Conservation (phyloP, 148 eudicot genomes). For the Cornus florida region DNA sequence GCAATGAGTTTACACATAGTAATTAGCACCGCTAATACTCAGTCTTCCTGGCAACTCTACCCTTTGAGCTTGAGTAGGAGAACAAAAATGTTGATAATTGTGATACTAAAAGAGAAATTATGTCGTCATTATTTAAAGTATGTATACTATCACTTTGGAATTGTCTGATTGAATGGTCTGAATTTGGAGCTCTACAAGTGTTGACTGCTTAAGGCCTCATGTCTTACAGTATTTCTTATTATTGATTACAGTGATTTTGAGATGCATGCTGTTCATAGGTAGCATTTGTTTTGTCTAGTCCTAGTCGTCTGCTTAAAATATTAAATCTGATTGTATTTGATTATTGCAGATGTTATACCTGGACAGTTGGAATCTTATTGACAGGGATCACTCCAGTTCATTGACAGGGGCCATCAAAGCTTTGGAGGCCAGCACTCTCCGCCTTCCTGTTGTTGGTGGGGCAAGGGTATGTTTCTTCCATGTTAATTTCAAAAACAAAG, state of each 20-base stretch:
- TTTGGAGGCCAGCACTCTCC: constrained; percentile 64
- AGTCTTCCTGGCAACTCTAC: no score
- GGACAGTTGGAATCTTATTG: constrained; percentile 63
- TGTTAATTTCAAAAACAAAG: neutral
- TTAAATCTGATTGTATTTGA: constrained; percentile 2
- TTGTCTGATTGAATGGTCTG: neutral
- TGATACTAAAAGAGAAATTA: neutral
- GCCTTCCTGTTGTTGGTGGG: constrained; percentile 77
- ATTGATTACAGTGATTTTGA: neutral
- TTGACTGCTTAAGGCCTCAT: neutral
- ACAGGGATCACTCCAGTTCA: constrained; percentile 54
- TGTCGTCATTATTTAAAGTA: neutral
- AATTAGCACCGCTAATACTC: no score
- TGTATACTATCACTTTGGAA: neutral
- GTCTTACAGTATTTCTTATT: neutral
- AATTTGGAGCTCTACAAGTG: neutral
- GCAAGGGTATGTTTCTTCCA: constrained; percentile 51
- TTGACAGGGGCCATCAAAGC: constrained; percentile 59
- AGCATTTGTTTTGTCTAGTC: neutral
- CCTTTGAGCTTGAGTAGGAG: neutral
- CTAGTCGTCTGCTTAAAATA: neutral
- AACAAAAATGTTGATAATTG: neutral
- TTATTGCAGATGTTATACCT: constrained; percentile 55
- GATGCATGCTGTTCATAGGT: neutral
- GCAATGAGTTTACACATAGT: no score